phyloP scores from a whole-genome alignment of 371 early-diverging fungal genomes.

The Actinomortierella wolfii region DNA sequence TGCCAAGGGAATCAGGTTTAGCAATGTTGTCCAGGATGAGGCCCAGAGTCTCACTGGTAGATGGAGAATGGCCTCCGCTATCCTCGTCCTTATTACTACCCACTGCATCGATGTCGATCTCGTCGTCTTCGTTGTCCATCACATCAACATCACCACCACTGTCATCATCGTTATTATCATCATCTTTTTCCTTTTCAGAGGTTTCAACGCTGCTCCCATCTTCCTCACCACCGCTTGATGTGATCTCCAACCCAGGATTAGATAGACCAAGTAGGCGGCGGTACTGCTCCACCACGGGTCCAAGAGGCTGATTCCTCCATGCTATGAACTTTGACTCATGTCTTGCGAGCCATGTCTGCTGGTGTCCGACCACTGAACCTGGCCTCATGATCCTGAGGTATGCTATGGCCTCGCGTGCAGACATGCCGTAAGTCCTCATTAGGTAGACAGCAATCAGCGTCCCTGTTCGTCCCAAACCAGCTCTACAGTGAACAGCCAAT shows the following conservation, averaged over 20 bases:
- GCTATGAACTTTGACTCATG: conserved; percentile 19
- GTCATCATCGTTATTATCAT: conserved; percentile 2
- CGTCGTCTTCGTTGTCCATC: too few relatives aligned
- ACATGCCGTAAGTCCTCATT: conserved; percentile 65
- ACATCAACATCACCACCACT: not conserved
- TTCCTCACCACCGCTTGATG: not conserved
- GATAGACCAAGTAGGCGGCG: conserved; percentile 6
- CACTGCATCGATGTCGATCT: too few relatives aligned
- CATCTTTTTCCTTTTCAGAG: not conserved
- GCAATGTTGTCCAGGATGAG: too few relatives aligned
- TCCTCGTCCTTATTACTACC: too few relatives aligned
- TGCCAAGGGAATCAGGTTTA: too few relatives aligned
- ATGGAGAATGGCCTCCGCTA: too few relatives aligned
- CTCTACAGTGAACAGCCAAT: conserved; percentile 77
- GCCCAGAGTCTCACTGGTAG: too few relatives aligned
- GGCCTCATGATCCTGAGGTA: conserved; percentile 64
- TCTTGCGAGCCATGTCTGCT: conserved; percentile 62
- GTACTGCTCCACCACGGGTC: not conserved
- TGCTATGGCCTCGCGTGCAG: conserved; percentile 62
- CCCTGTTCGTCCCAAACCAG: conserved; percentile 82
- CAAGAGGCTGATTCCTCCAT: conserved; percentile 1
- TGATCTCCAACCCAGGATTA: conserved; percentile 4
- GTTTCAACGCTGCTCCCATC: not conserved
- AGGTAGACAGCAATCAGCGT: conserved; percentile 69
- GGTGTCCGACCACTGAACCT: conserved; percentile 70